Base-by-base conservation (phyloP, 2,329 filamentous ascomycete species). In the Scedosporium minutisporum region DNA sequence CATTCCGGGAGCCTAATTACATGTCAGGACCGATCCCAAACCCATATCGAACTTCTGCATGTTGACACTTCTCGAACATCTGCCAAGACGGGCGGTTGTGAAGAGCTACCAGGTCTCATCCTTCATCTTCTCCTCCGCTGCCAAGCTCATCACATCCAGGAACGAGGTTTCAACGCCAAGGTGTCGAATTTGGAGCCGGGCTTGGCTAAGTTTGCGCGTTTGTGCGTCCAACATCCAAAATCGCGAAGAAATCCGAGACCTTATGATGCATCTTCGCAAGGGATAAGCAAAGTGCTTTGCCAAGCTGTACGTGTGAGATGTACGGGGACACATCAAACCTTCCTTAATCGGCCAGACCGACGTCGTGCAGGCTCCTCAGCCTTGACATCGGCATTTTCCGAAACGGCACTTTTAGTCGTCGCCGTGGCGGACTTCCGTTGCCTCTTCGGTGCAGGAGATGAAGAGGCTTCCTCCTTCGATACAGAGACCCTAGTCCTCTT, bases 341-440 rank as follows among this genome's bases (percentile, higher is more conserved):
- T 70, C 60, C 66, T 68, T 33, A 73, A 60, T 18, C 70, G 65
- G 23, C 68, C 64, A 1, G 73, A 76, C 33, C 74, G 70, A 9
- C 72, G 67, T 59, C 64, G 64, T 2, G 64, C 63, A 3, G 21
- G 16, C 6, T 61, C 29, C 12, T 55, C 60, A 14, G 23, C 5
- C 23, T 33, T 18, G 23, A 23, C 27, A 29, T 55, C 41, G 1
- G 14, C 48, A 33, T 61, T 21, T 29, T 7, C 18, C 23, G 51
- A 25, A 55, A 6, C 10, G 2, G 10, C 33, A 38, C 33, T 23
- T 25, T 55, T 55, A 12, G 46, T 25, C 10, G 18, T 38, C 18
- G 27, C 21, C n/a, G 59, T 25, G 14, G 48, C 29, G 10, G 48
- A 16, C 38, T 18, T 42, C 33, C 60, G 29, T 57, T 61, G 60